Base-by-base conservation (phyloP, 768 basidiomycete genomes). In the Lactarius sp. region DNA sequence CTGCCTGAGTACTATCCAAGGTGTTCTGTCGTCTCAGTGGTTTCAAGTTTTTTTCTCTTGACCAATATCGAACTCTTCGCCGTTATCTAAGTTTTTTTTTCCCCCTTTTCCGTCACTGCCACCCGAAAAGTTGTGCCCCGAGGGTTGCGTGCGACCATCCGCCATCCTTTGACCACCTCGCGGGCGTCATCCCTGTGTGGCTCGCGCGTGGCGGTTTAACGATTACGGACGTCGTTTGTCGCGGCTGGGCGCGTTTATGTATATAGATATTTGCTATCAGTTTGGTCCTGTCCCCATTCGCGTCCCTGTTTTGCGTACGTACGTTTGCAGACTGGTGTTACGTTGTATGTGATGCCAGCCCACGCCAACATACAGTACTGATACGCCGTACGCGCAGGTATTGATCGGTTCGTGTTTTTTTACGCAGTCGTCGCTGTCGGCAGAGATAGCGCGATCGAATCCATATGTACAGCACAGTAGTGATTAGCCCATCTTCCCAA, bases 151-250 rank as follows among this genome's bases (percentile, higher is more conserved):
- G 41, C 33, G 20, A 18, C 41, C 41, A 36, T 54, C 60, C 27
- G 50, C 34, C 3, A n/a, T 66, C 59, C 16, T 59, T 61, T 53
- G 56, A 62, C 67, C 67, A 66, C 67, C 47, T 56, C 42, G 60
- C 27, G 51, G 57, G 65, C 16, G 22, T 44, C 16, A 18, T 44
- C 64, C 31, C n/a, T n/a, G 10, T 9, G 22, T 2, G 65, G 47
- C 34, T 49, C 67, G 67, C 50, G 55, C 55, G 42, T 36, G 55
- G 61, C 20, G 67, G 65, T 54, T 49, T 60, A 68, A 60, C 39
- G 56, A 57, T 47, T 16, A 37, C 67, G 67, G 66, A 67, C 46
- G 59, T 54, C 13, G 67, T 37, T 60, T 46, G 41, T 51, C 10
- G n/a, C 39, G 13, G 12, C 18, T 37, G n/a, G 58, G 9, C 5